Evolutionary conservation across 805 yeast genomes (phyloP), one percentile per base, ranked within the genome.

Genomic region (Sugiyamaella boreocaroliniensis): DNA sequence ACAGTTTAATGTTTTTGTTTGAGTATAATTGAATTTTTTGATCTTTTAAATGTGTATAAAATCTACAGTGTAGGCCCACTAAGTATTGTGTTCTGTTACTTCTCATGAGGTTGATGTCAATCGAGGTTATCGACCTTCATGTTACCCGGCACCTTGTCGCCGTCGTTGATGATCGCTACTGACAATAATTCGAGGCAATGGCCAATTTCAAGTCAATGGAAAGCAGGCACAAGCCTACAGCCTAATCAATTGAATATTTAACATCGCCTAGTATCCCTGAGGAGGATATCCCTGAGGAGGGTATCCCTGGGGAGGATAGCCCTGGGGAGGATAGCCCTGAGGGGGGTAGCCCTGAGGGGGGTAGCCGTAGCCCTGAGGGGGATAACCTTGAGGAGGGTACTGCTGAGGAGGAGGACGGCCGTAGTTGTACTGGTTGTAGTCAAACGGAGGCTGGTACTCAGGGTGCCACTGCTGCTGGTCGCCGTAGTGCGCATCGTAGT

Each of bases 401-500:
- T 32, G 19, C 15, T 2, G n/a, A 47, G 50, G 50, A 16, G 48
- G 41, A 19, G 52, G 52, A n/a, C 48, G 47, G 16, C 53, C 53
- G 50, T 58, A 51, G 50, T 57, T 51, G 52, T 52, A 51, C 44
- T 52, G 53, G 43, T 57, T 48, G 56, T 56, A 58, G 51, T 60
- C 58, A 48, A 57, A 49, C 8, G 61, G 63, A 29, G 62, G 55
- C 20, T 22, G 45, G 26, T 57, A 52, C 18, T 58, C 47, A 32
- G 62, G 60, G 45, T 37, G 41, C 60, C 61, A 61, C 48, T 59
- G 53, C 16, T 56, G 54, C 47, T 56, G 58, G 32, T 50, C 53
- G 29, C 67, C 67, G 52, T 63, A 63, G 52, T 62, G 65, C 43
- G 52, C 16, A 51, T 63, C 66, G 55, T 62, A 62, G 58, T 56